These are phyloP conservation scores for Smallanthus sonchifolius DNA, from an alignment of 129 eudicot genomes.

Conservation along the genomic window DNA sequence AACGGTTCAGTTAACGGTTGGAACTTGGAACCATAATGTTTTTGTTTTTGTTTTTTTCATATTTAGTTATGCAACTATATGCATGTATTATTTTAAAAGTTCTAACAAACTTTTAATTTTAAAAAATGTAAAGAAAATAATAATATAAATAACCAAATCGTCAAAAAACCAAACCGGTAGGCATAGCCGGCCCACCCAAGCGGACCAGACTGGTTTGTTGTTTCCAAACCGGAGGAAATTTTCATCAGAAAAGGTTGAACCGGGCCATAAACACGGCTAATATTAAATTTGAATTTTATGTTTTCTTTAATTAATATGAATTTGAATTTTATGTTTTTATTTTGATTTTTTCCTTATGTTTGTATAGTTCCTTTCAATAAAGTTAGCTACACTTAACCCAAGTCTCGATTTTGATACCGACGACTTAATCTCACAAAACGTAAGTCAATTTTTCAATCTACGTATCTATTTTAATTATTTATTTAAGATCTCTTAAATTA, in stretches of 20 bases:
- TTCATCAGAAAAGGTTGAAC: neutral
- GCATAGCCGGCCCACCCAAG: neutral
- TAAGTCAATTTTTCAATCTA: constrained; percentile 28
- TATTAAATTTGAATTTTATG: neutral
- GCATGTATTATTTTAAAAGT: neutral
- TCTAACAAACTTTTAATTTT: neutral
- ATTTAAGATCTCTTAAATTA: neutral
- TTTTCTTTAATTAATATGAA: neutral
- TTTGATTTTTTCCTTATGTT: neutral
- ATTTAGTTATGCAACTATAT: too few relatives aligned
- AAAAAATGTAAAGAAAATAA: neutral
- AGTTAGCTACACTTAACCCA: constrained; percentile 78
- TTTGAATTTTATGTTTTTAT: neutral
- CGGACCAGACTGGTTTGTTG: neutral
- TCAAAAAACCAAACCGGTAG: neutral
- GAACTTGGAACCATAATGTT: neutral
- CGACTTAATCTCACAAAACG: constrained; percentile 45
- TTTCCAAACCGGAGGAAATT: too few relatives aligned
- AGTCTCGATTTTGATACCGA: constrained; percentile 49
- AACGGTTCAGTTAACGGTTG: neutral
- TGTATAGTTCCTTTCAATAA: constrained; percentile 83
- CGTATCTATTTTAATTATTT: neutral
- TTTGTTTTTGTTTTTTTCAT: too few relatives aligned
- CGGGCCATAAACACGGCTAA: neutral
- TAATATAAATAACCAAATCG: neutral